Conservation (phyloP, 352 stramenopile species). For the Globisporangium nodosum region DNA sequence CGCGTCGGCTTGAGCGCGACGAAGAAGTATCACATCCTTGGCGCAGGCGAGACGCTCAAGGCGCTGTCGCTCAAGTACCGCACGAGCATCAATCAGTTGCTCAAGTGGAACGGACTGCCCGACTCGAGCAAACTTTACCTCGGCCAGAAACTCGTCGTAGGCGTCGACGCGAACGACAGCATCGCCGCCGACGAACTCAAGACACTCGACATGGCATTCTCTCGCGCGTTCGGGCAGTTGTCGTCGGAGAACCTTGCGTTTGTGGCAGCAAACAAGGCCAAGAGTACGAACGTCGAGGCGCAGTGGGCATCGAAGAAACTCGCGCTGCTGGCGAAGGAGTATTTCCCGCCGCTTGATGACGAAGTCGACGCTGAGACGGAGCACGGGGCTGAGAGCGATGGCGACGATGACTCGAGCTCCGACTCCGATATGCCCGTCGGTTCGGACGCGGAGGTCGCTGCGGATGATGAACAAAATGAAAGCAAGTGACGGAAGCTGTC, state of each 20-base stretch:
- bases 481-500: neutral
- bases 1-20: slow-evolving; percentile 27
- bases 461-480: slow-evolving; percentile 9
- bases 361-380: slow-evolving; percentile 9
- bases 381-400: slow-evolving; percentile 19
- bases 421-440: slow-evolving; percentile 35
- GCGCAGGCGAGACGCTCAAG: slow-evolving; percentile 57
- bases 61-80: slow-evolving; percentile 77
- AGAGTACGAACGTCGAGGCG: slow-evolving; percentile 43
- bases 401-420: neutral
- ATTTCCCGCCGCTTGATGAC: slow-evolving; percentile 43
- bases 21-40: slow-evolving; percentile 75
- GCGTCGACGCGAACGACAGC: slow-evolving; percentile 32
- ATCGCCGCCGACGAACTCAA: slow-evolving; percentile 50
- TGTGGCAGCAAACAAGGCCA: slow-evolving; percentile 45
- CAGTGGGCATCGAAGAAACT: slow-evolving; percentile 56
- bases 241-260: slow-evolving; percentile 65
- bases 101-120: slow-evolving; percentile 62
- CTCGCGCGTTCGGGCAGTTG: slow-evolving; percentile 45
- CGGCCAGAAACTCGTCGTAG: slow-evolving; percentile 70
- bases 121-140: slow-evolving; percentile 72
- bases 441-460: slow-evolving; percentile 1
- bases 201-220: slow-evolving; percentile 42
- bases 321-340: slow-evolving; percentile 56
- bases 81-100: slow-evolving; percentile 57